Base-by-base conservation (phyloP, 163 green algal genomes). In the Prototheca cutis region DNA sequence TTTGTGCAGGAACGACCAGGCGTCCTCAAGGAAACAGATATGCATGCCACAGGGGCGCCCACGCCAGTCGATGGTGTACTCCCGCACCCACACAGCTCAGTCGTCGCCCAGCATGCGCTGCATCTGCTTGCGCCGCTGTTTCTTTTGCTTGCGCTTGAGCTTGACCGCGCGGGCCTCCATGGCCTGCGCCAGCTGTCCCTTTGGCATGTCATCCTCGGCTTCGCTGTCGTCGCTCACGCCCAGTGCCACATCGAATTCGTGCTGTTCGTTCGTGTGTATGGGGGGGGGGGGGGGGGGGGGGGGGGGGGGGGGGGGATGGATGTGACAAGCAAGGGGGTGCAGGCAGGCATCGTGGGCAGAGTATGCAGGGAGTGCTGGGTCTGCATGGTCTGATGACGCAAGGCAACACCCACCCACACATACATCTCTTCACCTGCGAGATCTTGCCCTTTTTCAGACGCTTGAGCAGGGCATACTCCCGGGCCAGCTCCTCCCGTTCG, bases 361-460 rank as follows among this genome's bases (percentile, higher is more conserved):
- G n/a, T n/a, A n/a, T n/a, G n/a, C n/a, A n/a, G n/a, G n/a, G n/a
- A n/a, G n/a, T n/a, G n/a, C n/a, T n/a, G n/a, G n/a, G n/a, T n/a
- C n/a, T n/a, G n/a, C n/a, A n/a, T n/a, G n/a, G n/a, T n/a, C n/a
- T n/a, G n/a, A n/a, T n/a, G n/a, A 7, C 32, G 19, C 0, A 33
- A 42, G 30, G 53, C 32, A 40, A 25, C 17, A 34, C 28, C 28
- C 18, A 45, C 7, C 4, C 8, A 5, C 28, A 23, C 6, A 54
- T 23, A 15, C 47, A 8, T 23, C 7, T 23, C 47, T 24, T 23
- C n/a, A 57, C 49, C 49, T 92, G 71, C 4, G 59, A 83, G 3
- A 95, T 88, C 52, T 88, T 88, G 4, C 89, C 89, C 58, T 79
- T 81, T 63, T 95, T 95, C 15, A 94, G 57, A 66, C 15, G 63